These are phyloP conservation scores for Leishmania turanica DNA, from an alignment of 208 protist species.

Conservation along the genomic window DNA sequence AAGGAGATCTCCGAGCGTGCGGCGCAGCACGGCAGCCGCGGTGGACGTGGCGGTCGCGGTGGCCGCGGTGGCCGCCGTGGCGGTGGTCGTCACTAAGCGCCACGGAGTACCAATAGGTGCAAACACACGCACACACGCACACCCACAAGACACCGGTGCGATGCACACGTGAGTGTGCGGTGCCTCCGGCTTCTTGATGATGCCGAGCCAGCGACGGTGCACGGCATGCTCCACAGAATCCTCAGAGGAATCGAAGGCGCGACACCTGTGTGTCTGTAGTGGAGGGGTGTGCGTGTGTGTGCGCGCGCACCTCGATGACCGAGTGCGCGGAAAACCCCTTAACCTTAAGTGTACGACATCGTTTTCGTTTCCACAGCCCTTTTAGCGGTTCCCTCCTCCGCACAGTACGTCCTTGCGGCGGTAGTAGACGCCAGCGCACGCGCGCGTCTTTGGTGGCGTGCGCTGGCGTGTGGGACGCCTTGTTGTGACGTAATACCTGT, in stretches of 20 bases:
- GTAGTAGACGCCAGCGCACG: neutral
- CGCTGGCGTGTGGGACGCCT: slow-evolving; percentile 4
- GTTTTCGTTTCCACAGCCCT: slow-evolving; percentile 11
- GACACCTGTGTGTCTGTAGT: neutral
- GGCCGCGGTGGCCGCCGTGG: slow-evolving; percentile 49
- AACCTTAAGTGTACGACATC: neutral
- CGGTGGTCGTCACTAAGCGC: slow-evolving; percentile 18
- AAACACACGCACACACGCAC: neutral
- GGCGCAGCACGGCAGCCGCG: slow-evolving; percentile 42
- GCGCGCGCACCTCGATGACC: neutral
- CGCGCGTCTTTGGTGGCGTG: neutral
- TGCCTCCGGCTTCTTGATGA: neutral
- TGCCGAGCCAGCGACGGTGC: neutral
- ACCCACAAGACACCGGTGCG: slow-evolving; percentile 2
- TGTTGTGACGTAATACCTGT: neutral
- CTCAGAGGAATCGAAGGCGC: neutral
- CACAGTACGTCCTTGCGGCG: neutral
- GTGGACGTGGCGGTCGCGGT: slow-evolving; percentile 45
- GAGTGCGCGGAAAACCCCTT: neutral
- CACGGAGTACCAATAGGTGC: neutral
- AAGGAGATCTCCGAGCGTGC: slow-evolving; percentile 85
- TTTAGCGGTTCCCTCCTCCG: slow-evolving; percentile 1
- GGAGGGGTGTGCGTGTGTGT: neutral
- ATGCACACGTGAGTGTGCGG: neutral
- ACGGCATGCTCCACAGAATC: neutral